Percentiles rank a stretch among this genome's conserved stretches.
Evolutionary conservation across 1,284 basidiomycete species (phyloP).

Genomic region (Trichosporon faecale): DNA sequence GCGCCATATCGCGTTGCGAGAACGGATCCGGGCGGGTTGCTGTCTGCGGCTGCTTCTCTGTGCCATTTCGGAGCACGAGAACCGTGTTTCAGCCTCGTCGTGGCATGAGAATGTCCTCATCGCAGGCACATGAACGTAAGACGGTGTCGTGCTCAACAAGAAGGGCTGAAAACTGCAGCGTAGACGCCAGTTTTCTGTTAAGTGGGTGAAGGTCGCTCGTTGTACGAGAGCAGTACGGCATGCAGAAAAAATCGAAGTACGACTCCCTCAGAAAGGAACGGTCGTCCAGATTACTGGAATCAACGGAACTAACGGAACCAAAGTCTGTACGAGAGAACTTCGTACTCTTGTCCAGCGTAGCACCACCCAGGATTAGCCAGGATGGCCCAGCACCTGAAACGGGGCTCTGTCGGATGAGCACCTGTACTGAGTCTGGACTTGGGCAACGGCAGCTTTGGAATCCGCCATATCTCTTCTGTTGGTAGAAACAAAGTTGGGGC

Average conservation of each 20-base stretch:
- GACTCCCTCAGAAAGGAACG: not conserved
- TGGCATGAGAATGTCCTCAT: not conserved
- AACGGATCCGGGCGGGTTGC: not conserved
- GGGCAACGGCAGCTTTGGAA: not conserved
- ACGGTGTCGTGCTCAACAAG: not conserved
- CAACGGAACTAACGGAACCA: not conserved
- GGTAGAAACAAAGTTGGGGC: not conserved
- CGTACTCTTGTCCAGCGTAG: not conserved
- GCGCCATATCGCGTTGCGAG: not conserved
- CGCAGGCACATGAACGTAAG: not conserved
- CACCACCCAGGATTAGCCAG: not conserved
- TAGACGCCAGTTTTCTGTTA: not conserved
- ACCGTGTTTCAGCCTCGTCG: not conserved
- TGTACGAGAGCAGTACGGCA: not conserved
- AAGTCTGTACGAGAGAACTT: not conserved
- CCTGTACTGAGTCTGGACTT: not conserved
- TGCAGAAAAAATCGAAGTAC: not conserved
- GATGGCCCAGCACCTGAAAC: not conserved
- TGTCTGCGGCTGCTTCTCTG: not conserved
- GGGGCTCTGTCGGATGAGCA: not conserved
- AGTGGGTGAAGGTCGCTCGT: not conserved
- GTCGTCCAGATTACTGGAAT: constrained; percentile 1
- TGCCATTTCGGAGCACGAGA: not conserved
- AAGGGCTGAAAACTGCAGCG: not conserved
- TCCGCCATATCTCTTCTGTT: not conserved